These are phyloP conservation scores for Pyronema omphalodes DNA, from an alignment of 495 filamentous ascomycete genomes.

Conservation along the genomic window DNA sequence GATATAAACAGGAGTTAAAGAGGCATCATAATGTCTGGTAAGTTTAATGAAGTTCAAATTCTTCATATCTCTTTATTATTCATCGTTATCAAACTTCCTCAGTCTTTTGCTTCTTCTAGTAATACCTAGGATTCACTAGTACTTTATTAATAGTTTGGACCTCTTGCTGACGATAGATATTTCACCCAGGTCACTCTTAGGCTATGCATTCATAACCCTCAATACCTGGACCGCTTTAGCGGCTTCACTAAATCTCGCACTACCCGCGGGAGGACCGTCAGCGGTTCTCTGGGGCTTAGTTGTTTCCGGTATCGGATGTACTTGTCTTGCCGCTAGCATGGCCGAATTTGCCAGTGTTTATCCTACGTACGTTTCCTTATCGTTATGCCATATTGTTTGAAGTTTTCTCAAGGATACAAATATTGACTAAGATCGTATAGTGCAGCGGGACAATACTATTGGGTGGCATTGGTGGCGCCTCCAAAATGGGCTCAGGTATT, in stretches of 20 bases:
- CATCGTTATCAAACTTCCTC: too few relatives aligned
- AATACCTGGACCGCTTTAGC: conserved; percentile 42
- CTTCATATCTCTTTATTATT: too few relatives aligned
- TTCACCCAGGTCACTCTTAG: conserved; percentile 31
- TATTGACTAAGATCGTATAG: conserved; percentile 8
- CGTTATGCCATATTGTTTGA: conserved; percentile 7
- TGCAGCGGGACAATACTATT: conserved; percentile 47
- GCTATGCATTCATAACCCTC: conserved; percentile 41
- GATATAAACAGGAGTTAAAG: conserved; percentile 41
- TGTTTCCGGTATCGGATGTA: conserved; percentile 50
- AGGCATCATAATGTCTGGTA: conserved; percentile 34
- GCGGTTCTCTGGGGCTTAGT: conserved; percentile 43
- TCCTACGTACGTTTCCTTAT: conserved; percentile 34
- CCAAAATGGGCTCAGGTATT: conserved; percentile 41
- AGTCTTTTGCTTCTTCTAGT: too few relatives aligned
- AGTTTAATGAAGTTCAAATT: too few relatives aligned
- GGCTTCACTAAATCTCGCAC: conserved; percentile 34
- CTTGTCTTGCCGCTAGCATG: conserved; percentile 51
- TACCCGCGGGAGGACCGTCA: conserved; percentile 36
- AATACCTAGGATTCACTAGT: too few relatives aligned
- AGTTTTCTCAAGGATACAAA: conserved; percentile 4
- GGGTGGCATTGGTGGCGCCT: conserved; percentile 49
- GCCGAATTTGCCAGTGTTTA: conserved; percentile 59
- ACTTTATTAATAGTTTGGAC: too few relatives aligned
- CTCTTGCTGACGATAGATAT: neutral